These are phyloP conservation scores for Colletotrichum neosansevieriae DNA, from an alignment of 2,329 filamentous ascomycete genomes.

Conservation along the genomic window DNA sequence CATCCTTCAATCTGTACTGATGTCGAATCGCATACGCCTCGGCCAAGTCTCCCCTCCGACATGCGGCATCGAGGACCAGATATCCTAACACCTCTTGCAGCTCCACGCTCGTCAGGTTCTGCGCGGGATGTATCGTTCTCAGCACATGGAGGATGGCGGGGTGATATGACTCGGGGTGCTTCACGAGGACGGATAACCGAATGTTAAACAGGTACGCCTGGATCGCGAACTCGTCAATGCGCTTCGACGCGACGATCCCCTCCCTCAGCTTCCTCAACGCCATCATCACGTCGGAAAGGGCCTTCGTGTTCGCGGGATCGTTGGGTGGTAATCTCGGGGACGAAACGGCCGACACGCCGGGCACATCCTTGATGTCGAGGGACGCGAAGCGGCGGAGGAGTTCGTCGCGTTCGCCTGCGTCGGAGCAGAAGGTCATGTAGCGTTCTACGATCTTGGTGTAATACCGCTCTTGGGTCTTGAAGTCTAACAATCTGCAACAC, in stretches of 20 bases:
- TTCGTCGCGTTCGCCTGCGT: constrained; percentile 76
- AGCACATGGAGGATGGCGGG: constrained; percentile 87
- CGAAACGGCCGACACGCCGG: constrained; percentile 31
- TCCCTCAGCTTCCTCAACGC: constrained; percentile 94
- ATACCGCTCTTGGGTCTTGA: constrained; percentile 85
- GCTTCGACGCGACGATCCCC: constrained; percentile 82
- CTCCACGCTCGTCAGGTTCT: constrained; percentile 78
- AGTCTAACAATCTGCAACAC: constrained; percentile 72
- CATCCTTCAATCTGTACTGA: constrained; percentile 71
- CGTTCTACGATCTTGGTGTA: constrained; percentile 89
- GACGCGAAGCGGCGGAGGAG: constrained; percentile 81
- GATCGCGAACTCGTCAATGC: constrained; percentile 84
- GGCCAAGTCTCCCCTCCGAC: constrained; percentile 80
- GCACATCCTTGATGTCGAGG: constrained; percentile 58
- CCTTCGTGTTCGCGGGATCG: constrained; percentile 62
- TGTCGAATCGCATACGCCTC: constrained; percentile 78
- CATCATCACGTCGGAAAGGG: constrained; percentile 80
- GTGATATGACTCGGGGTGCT: constrained; percentile 89
- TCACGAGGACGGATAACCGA: constrained; percentile 82
- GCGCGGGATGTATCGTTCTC: constrained; percentile 73
- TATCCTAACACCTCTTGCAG: constrained; percentile 84
- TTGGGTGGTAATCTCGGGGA: constrained; percentile 38
- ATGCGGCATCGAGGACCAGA: constrained; percentile 88
- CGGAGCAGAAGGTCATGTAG: constrained; percentile 90
- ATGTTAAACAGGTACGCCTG: constrained; percentile 93